A percentile compares a stretch with the other conserved stretches of the same genome.
Conservation (phyloP, 108 stramenopile genomes). For the Cyclotella cryptica region DNA sequence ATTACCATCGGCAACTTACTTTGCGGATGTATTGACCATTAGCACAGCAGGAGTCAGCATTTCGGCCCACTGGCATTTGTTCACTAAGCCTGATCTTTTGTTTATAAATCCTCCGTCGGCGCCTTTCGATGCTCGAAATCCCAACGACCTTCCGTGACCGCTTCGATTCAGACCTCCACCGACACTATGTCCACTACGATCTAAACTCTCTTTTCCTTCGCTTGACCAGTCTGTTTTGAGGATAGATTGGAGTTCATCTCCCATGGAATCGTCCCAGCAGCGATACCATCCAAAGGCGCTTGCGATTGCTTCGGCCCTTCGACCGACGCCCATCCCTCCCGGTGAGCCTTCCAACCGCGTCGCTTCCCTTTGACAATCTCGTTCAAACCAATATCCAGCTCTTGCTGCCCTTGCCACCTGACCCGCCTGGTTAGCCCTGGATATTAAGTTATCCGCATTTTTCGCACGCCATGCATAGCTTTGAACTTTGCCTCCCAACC, state of each 20-base stretch:
- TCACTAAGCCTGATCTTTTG: constrained; percentile 44
- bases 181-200: constrained; percentile 51
- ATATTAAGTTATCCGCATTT: constrained; percentile 84
- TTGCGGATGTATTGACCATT: constrained; percentile 65
- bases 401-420: constrained; percentile 79
- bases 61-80: constrained; percentile 69
- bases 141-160: constrained; percentile 76
- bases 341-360: constrained; percentile 62
- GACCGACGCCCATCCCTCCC: constrained; percentile 69
- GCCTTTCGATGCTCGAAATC: constrained; percentile 70
- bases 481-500: constrained; percentile 84
- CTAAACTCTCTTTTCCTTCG: constrained; percentile 56
- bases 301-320: constrained; percentile 85
- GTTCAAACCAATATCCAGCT: constrained; percentile 86
- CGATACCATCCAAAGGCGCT: constrained; percentile 93
- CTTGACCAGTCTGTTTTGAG: constrained; percentile 44
- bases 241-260: constrained; percentile 63
- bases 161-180: constrained; percentile 62
- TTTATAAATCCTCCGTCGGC: constrained; percentile 45
- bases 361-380: constrained; percentile 82
- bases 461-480: constrained; percentile 87
- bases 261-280: constrained; percentile 82
- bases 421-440: constrained; percentile 75
- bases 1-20: too few species aligned
- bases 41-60: constrained; percentile 75